Evolutionary conservation across 2,329 filamentous ascomycete genomes (phyloP).

Genomic region (Paraconiothyrium sp.): DNA sequence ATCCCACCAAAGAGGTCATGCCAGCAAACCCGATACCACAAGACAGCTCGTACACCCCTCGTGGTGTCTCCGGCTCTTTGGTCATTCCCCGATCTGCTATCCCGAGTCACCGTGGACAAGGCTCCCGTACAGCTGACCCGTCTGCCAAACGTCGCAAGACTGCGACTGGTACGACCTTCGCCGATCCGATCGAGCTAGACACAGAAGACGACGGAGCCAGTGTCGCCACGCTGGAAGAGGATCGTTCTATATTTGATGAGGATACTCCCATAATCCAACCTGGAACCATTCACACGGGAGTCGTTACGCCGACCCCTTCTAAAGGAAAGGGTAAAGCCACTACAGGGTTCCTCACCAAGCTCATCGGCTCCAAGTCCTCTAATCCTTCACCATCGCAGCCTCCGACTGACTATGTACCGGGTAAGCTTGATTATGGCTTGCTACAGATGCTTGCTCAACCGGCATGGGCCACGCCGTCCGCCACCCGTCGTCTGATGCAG

Average conservation of each 20-base stretch:
- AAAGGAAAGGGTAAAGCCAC: constrained; percentile 41
- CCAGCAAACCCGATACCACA: constrained; percentile 48
- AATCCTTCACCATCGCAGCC: constrained; percentile 26
- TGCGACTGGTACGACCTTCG: constrained; percentile 34
- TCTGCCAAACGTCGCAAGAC: constrained; percentile 41
- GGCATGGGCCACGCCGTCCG: constrained; percentile 68
- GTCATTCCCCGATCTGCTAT: constrained; percentile 63
- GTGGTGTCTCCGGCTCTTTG: constrained; percentile 53
- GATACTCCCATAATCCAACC: constrained; percentile 21
- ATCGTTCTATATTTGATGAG: constrained; percentile 54
- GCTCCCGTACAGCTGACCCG: constrained; percentile 22
- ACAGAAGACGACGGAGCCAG: constrained; percentile 55
- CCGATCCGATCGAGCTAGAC: constrained; percentile 51
- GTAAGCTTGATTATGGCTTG: constrained; percentile 67
- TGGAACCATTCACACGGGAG: constrained; percentile 19
- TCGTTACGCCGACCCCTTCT: constrained; percentile 38
- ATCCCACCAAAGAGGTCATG: constrained; percentile 23
- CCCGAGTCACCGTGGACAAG: constrained; percentile 55
- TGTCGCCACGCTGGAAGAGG: constrained; percentile 61
- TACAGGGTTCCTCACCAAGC: constrained; percentile 34
- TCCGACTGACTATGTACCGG: constrained; percentile 72
- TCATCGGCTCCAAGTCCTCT: constrained; percentile 33
- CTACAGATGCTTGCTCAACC: constrained; percentile 74
- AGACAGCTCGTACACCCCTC: constrained; percentile 53
- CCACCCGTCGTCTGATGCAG: constrained; percentile 69